Evolutionary conservation across 257 asterid species (phyloP), one percentile per base, ranked within the genome.

Genomic region (Anisodus acutangulus): DNA sequence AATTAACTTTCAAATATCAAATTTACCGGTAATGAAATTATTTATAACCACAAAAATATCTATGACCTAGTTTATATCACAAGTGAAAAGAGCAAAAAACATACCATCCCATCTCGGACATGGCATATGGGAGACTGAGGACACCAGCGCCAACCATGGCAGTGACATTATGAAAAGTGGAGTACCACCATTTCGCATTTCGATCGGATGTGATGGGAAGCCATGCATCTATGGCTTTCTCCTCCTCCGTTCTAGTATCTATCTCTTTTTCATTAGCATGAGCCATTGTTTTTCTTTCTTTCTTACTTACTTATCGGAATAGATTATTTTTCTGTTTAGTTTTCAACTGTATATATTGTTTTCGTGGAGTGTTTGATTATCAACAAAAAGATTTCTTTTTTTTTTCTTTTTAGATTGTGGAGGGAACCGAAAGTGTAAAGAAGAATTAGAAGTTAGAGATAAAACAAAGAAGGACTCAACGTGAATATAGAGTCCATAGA

Each of bases 141-240:
- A 78, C 64, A 78, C 82, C 82, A 78, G 82, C 82, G 2, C 82
- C 82, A 53, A 78, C 82, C 82, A 78, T 78, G 89, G 98, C 98
- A 3, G 98, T 94, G 86, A 94, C 95, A 85, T 94, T 94, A 88
- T 94, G 98, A 85, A 94, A 91, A 11, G 98, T 84, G 0, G 98
- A 90, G 83, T 90, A 92, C 89, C 92, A 94, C 97, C 98, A 94
- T 35, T 91, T 94, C 0, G 97, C 97, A 4, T 87, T 87, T n/a
- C 97, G 80, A 15, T 82, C 78, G 6, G 93, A 83, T 17, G 93
- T 90, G 70, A 94, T 83, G 8, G 98, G 98, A 37, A 93, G 97
- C 97, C 97, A 93, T 0, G 85, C 92, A 5, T 93, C 90, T 4
- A 92, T 88, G 58, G 89, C 89, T 79, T 85, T 83, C 86, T 90